A percentile compares a stretch with the other conserved stretches of the same genome.
phyloP scores from a whole-genome alignment of 1,284 basidiomycete genomes.

The Heterobasidion occidentale region DNA sequence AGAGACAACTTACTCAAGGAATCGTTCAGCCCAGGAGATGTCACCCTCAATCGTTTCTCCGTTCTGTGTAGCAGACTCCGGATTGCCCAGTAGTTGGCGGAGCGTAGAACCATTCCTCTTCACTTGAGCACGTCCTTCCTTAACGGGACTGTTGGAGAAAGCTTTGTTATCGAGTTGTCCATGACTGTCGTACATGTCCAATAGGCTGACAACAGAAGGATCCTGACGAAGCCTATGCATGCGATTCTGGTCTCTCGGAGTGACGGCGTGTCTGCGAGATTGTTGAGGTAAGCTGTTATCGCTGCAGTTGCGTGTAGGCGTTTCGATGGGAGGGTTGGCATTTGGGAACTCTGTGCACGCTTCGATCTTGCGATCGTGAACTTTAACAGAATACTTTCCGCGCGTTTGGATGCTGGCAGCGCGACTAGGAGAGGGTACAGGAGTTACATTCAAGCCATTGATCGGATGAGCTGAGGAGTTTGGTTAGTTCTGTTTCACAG shows the following conservation, averaged over 20 bases:
- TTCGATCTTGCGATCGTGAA: conserved; percentile 54
- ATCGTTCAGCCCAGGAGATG: conserved; percentile 74
- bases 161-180: conserved; percentile 50
- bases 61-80: conserved; percentile 30
- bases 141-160: conserved; percentile 57
- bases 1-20: conserved; percentile 44
- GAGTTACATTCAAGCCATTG: conserved; percentile 42
- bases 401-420: conserved; percentile 39
- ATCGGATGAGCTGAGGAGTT: conserved; percentile 52
- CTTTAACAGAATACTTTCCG: conserved; percentile 58
- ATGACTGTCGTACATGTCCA: conserved; percentile 65
- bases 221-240: conserved; percentile 58
- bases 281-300: conserved; percentile 13
- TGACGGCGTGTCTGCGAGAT: conserved; percentile 21
- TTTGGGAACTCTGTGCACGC: conserved; percentile 57
- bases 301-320: conserved; percentile 19
- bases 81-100: conserved; percentile 56
- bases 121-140: conserved; percentile 41
- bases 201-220: conserved; percentile 65
- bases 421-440: conserved; percentile 29
- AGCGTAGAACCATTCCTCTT: conserved; percentile 61
- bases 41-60: conserved; percentile 48
- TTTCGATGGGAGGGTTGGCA: conserved; percentile 34
- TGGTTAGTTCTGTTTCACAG: not conserved
- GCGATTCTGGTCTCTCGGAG: conserved; percentile 43